Conservation (phyloP, 1,139 yeast species). For the Komagataea norvegica region DNA sequence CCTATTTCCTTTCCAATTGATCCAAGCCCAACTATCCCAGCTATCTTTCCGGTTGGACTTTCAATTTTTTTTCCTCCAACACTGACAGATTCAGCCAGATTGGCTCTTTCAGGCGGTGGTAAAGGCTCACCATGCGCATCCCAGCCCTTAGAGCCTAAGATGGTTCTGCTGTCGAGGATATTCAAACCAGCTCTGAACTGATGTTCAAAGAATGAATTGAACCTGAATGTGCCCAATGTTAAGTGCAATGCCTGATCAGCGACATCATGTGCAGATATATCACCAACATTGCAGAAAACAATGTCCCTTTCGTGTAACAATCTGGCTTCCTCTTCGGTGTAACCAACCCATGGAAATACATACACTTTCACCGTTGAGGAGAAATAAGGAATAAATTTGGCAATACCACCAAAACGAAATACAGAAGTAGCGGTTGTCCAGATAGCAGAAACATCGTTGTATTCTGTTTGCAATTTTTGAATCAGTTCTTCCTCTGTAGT, state of each 20-base stretch:
- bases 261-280: constrained; percentile 23
- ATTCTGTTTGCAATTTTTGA: constrained; percentile 21
- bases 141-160: constrained; percentile 31
- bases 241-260: constrained; percentile 68
- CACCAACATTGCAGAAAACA: constrained; percentile 24
- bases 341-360: constrained; percentile 68
- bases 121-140: constrained; percentile 23
- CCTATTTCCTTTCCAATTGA: constrained; percentile 69
- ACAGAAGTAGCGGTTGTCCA: constrained; percentile 59
- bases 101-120: constrained; percentile 18
- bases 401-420: constrained; percentile 51
- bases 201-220: constrained; percentile 47
- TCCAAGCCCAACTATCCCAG: constrained; percentile 74
- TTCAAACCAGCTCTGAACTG: constrained; percentile 32
- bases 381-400: constrained; percentile 41
- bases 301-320: constrained; percentile 31
- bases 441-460: constrained; percentile 44
- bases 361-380: constrained; percentile 54
- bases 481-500: constrained; percentile 22
- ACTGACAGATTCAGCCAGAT: constrained; percentile 33
- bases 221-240: constrained; percentile 57
- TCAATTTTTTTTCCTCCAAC: constrained; percentile 46
- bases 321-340: constrained; percentile 41
- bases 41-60: constrained; percentile 57
- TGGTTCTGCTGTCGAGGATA: constrained; percentile 27